phyloP scores from a whole-genome alignment of 2,329 filamentous ascomycete species.

The Scedosporium aurantiacum region DNA sequence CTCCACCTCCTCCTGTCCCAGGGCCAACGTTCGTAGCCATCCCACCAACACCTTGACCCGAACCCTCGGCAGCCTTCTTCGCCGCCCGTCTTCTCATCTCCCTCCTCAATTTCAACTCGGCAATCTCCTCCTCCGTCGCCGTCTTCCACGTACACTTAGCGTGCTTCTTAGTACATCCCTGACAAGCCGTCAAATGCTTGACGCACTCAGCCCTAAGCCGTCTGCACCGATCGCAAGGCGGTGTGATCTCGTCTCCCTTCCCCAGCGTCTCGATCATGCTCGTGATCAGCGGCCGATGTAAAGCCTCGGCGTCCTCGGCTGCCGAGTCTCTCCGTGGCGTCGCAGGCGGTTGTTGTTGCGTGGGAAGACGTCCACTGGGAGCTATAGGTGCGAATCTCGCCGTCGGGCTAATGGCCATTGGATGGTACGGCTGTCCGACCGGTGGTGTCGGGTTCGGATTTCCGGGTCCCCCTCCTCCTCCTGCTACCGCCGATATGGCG shows the following conservation, averaged over 20 bases:
- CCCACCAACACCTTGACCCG: background rate
- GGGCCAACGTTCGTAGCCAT: background rate
- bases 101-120: background rate
- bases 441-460: background rate
- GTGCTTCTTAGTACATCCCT: constrained; percentile 82
- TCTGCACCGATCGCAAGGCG: constrained; percentile 75
- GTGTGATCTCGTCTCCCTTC: constrained; percentile 64
- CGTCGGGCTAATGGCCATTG: background rate
- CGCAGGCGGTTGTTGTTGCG: constrained; percentile 14
- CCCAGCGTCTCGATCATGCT: constrained; percentile 64
- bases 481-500: background rate
- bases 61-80: background rate
- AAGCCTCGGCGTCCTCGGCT: constrained; percentile 18
- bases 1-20: background rate
- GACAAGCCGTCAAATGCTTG: constrained; percentile 77
- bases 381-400: constrained; percentile 11
- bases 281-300: constrained; percentile 49
- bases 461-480: too few species aligned
- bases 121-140: constrained; percentile 59
- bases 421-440: constrained; percentile 7
- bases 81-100: background rate
- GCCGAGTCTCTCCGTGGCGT: constrained; percentile 17
- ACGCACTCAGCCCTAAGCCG: constrained; percentile 70
- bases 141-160: constrained; percentile 80
- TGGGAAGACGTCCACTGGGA: constrained; percentile 18